Evolutionary conservation across 345 rosid genomes (phyloP), one percentile per base, ranked within the genome.

Genomic region (Aquilaria sinensis): DNA sequence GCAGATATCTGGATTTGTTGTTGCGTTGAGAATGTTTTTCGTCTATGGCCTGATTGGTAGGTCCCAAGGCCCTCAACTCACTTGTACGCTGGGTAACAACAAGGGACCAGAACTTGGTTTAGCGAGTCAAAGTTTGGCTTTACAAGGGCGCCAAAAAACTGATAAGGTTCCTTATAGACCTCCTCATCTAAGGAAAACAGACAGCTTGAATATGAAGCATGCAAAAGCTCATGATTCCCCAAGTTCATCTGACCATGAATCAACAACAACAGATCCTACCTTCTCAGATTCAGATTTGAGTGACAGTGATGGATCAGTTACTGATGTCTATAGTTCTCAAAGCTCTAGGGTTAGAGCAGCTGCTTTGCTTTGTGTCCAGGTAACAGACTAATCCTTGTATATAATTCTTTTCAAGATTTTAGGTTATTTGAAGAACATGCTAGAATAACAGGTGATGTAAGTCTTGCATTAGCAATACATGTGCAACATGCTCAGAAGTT

Each of bases 261-360:
- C 83, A 77, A 76, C 69, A 59, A 62, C 53, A n/a, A 55, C 70
- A 34, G 89, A 85, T 74, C 66, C 75, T 58, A 37, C 71, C 14
- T 86, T 85, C 61, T 93, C 97, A 59, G 98, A 93, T 83, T 93
- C 97, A 23, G 97, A 92, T 68, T 84, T 78, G 69, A 92, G 96
- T 69, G 98, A 92, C 64, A 81, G 72, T 74, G 98, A 92, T 70
- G 82, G 82, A 55, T 76, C 83, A 41, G 57, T 58, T 61, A 83
- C 72, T 68, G 85, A 81, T 54, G 53, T 67, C 71, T 78, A 77
- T 62, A 59, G 65, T 68, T 67, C 70, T 61, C 75, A 72, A 65
- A 80, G 81, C 74, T 82, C 88, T 11, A 89, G 81, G 78, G 92
- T 92, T 69, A 84, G 98, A 74, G 78, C 85, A 69, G 85, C 88